These are phyloP conservation scores for Udeniomyces megalosporus DNA, from an alignment of 768 basidiomycete species.

Conservation along the genomic window DNA sequence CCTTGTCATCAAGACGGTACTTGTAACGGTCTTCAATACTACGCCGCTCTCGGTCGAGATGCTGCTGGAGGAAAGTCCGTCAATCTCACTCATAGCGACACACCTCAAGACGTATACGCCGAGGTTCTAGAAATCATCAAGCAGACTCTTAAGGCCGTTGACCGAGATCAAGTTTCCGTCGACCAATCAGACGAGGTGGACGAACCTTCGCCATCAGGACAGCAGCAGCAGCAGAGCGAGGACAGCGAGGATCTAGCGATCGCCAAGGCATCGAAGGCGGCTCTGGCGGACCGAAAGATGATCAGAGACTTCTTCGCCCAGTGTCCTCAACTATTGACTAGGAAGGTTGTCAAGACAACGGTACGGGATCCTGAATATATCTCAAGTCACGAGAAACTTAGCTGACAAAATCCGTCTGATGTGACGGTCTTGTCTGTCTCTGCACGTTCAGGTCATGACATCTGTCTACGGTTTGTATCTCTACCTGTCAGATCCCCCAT, in stretches of 20 bases:
- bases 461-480: slow-evolving; percentile 66
- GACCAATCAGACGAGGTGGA: background rate
- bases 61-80: slow-evolving; percentile 74
- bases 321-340: slow-evolving; percentile 45
- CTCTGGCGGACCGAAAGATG: too few relatives aligned
- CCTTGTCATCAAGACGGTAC: slow-evolving; percentile 97
- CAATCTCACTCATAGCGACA: slow-evolving; percentile 66
- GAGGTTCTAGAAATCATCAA: slow-evolving; percentile 80
- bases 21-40: slow-evolving; percentile 96
- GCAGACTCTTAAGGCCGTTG: slow-evolving; percentile 43
- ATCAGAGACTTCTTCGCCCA: too few relatives aligned
- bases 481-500: background rate
- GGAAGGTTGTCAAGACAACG: slow-evolving; percentile 97
- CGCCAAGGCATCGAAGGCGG: too few relatives aligned
- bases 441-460: slow-evolving; percentile 74
- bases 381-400: background rate
- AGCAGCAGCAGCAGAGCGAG: slow-evolving; percentile 25
- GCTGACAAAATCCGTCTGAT: background rate
- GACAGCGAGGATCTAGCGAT: too few relatives aligned
- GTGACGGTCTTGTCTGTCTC: background rate
- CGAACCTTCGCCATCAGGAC: slow-evolving; percentile 11
- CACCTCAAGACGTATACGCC: slow-evolving; percentile 89
- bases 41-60: slow-evolving; percentile 93
- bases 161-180: slow-evolving; percentile 27
- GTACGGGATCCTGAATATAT: slow-evolving; percentile 33